Evolutionary conservation across 257 asterid species (phyloP).

Genomic region (Fraxinus pennsylvanica): DNA sequence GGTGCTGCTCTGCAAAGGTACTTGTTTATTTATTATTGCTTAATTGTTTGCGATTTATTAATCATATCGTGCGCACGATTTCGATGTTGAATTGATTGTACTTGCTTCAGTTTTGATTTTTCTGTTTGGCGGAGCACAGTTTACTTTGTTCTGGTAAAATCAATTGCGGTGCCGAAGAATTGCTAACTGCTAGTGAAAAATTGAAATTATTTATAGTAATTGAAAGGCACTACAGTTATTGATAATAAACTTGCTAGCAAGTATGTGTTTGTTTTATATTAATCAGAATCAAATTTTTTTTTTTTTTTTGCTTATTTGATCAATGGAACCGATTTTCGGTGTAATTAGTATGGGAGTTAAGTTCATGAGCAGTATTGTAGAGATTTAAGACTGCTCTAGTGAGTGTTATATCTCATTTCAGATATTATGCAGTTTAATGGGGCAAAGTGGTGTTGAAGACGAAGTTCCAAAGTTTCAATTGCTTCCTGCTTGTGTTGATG

Average conservation of each 20-base stretch:
- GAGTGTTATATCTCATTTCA: not conserved
- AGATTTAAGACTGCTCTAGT: not conserved
- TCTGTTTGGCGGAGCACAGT: not conserved
- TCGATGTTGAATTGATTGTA: not conserved
- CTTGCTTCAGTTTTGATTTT: not conserved
- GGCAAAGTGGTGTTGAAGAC: slow-evolving; percentile 33
- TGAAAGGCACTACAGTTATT: not conserved
- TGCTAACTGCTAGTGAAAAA: not conserved
- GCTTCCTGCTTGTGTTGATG: slow-evolving; percentile 63
- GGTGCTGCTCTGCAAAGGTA: not conserved
- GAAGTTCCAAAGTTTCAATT: slow-evolving; percentile 29
- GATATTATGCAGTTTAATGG: slow-evolving; percentile 42
- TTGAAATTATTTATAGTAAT: not conserved
- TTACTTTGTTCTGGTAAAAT: not conserved
- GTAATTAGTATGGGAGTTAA: not conserved
- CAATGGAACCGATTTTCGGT: not conserved
- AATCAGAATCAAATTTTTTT: not conserved
- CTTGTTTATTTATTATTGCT: not conserved
- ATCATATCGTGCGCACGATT: not conserved
- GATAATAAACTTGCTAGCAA: not conserved
- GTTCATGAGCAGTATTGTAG: not conserved
- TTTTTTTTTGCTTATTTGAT: not conserved
- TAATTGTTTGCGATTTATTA: not conserved
- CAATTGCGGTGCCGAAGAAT: not conserved
- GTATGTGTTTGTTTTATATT: not conserved